Conservation (phyloP, 1,139 yeast species). For the Geotrichum reessii region DNA sequence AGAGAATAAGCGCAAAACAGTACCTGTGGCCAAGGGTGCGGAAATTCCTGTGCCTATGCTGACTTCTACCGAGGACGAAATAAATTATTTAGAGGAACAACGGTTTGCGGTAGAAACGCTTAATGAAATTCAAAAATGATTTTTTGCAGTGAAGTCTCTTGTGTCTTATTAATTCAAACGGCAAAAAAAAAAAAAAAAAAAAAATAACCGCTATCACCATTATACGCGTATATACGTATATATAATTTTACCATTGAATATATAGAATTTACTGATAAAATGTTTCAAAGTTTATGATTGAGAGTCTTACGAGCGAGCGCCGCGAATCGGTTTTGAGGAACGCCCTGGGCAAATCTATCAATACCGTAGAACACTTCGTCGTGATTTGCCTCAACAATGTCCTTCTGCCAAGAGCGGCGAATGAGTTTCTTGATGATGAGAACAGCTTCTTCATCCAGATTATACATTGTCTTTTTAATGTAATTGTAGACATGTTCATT, state of each 20-base stretch:
- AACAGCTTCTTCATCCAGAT: constrained; percentile 54
- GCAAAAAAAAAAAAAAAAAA: background rate
- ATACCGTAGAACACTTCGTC: constrained; percentile 66
- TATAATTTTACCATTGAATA: background rate
- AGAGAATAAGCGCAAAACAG: constrained; percentile 32
- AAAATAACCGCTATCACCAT: background rate
- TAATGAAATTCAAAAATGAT: constrained; percentile 8
- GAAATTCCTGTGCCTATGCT: constrained; percentile 32
- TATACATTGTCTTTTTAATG: constrained; percentile 37
- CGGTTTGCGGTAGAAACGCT: constrained; percentile 26
- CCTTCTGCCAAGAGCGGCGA: constrained; percentile 36
- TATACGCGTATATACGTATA: background rate
- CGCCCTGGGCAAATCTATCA: constrained; percentile 63
- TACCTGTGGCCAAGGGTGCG: constrained; percentile 27
- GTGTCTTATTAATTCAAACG: background rate
- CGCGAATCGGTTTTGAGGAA: constrained; percentile 65
- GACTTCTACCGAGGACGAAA: constrained; percentile 28
- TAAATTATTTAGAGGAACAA: constrained; percentile 27
- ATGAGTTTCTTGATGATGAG: constrained; percentile 56
- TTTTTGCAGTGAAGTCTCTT: background rate
- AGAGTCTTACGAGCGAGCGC: constrained; percentile 51
- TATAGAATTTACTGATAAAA: background rate
- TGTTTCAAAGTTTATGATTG: constrained; percentile 52
- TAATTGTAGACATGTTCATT: constrained; percentile 49
- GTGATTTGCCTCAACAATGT: constrained; percentile 50